These are phyloP conservation scores for Xylaria longipes DNA, from an alignment of 495 filamentous ascomycete species.

Conservation along the genomic window DNA sequence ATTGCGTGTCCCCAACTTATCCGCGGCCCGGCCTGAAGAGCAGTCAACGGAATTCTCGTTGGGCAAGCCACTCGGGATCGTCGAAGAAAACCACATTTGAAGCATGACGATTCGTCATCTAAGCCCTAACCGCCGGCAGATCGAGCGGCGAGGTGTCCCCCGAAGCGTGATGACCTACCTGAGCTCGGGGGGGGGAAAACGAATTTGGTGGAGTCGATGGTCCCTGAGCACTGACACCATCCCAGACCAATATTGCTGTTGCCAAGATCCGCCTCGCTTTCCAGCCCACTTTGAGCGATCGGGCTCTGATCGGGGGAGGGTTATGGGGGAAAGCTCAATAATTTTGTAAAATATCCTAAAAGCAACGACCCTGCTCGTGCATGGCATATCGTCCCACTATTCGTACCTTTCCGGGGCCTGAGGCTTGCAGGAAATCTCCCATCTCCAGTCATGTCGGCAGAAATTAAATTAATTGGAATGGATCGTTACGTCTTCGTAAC, in stretches of 20 bases:
- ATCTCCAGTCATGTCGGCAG: slow-evolving; percentile 11
- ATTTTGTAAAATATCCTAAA: slow-evolving; percentile 43
- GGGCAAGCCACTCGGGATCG: slow-evolving; percentile 26
- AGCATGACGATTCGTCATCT: slow-evolving; percentile 34
- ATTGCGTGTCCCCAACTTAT: slow-evolving; percentile 25
- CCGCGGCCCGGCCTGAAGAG: slow-evolving; percentile 13
- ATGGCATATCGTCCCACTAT: slow-evolving; percentile 28
- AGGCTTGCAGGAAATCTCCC: slow-evolving; percentile 9
- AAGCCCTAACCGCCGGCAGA: slow-evolving; percentile 33
- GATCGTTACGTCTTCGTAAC: slow-evolving; percentile 38
- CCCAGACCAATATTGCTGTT: slow-evolving; percentile 31
- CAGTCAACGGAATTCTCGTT: slow-evolving; percentile 24
- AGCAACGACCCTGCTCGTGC: slow-evolving; percentile 38
- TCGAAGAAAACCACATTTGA: slow-evolving; percentile 17
- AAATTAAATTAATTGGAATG: slow-evolving; percentile 40
- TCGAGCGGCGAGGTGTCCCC: slow-evolving; percentile 22
- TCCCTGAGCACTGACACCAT: slow-evolving; percentile 12
- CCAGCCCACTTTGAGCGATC: slow-evolving; percentile 19
- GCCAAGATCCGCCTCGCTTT: slow-evolving; percentile 27
- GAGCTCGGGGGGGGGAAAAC: background rate
- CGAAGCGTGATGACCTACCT: slow-evolving; percentile 9
- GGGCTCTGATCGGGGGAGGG: background rate
- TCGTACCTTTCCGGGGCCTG: background rate
- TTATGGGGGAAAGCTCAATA: slow-evolving; percentile 27
- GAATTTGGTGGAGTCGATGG: slow-evolving; percentile 10